Evolutionary conservation across 371 early-diverging fungal species (phyloP), one percentile per base, ranked within the genome.

Genomic region (Mortierella sp.): DNA sequence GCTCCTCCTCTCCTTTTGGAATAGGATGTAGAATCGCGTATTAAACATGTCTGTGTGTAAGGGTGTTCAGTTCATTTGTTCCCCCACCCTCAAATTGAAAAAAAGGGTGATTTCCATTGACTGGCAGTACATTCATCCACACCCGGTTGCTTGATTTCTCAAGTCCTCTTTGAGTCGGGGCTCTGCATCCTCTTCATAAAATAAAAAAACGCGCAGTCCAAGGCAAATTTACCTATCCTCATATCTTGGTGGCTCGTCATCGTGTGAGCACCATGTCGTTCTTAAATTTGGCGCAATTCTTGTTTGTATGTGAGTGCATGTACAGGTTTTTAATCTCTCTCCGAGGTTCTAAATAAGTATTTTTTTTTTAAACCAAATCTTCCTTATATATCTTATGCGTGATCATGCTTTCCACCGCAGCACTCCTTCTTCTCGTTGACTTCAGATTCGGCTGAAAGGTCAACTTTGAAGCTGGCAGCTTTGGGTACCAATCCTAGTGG

Each of bases 401-500:
- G 80, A 14, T 37, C 45, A 51, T 79, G 81, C 39, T 73, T 67
- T 72, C 74, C 51, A 45, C 81, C 76, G 45, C 76, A 75, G 73
- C 83, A 70, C 62, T 75, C 76, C 70, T 72, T 73, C 70, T 62
- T 61, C 60, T 72, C 70, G 47, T 68, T 68, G 12, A 67, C 66
- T 32, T 68, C 62, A 10, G 80, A 57, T 14, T 71, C 80, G 28
- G 75, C 75, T 39, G 78, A 62, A 37, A 75, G 68, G 51, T 75
- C 81, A 62, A 80, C 75, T 63, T 80, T 85, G 80, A 93, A 90
- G 81, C 91, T 93, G 39, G 92, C 87, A 55, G 89, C 86, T 84
- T 93, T 93, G 72, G 92, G 90, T n/a, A 91, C 88, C 68, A 93
- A 85, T 62, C 91, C 92, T 88, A 78, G 59, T 45, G 8, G 20